Evolutionary conservation across 768 basidiomycete species (phyloP), one percentile per base, ranked within the genome.

Genomic region (Boletellus ananas): DNA sequence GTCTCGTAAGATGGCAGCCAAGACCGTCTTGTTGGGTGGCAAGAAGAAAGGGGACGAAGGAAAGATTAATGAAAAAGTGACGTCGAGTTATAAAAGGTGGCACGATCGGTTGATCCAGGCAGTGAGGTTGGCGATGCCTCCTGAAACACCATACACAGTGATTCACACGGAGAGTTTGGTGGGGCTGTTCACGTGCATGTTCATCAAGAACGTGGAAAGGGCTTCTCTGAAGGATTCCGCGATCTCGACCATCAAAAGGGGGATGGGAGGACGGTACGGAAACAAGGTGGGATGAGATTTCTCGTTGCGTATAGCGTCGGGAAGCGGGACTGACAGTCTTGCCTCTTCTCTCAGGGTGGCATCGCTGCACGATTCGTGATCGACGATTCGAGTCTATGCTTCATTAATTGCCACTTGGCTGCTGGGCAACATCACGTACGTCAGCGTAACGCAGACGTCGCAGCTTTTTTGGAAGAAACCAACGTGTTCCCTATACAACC

Each of bases 361-460:
- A 94, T 96, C 54, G 79, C 94, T n/a, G 81, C 88, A 3, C 82
- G 94, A 17, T 84, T 96, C 53, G 80, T 94, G 7, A 77, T 98
- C 39, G 93, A 93, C 52, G 93, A 97, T 66, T 88, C 94, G 2
- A 94, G 91, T 0, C 64, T 97, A 13, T 98, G 95, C 69, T 87
- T 96, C 61, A 83, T 98, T 72, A 99, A 99, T 70, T 93, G 90
- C 57, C 95, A 99, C 75, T 79, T 99, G 51, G 95, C 94, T n/a
- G 91, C 92, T 6, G 95, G 95, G 1, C 94, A 97, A 61, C 79
- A 80, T 49, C 87, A 88, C 43, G 79, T 87, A 16, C 79, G 87
- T 1, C 77, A 87, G 53, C 79, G 95, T 16, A 96, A 96, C 58
- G 82, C 85, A 3, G 95, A 99, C 67, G 74, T 94, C 11, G 85